These are phyloP conservation scores for Microbotryomycetes sp. DNA, from an alignment of 1,284 basidiomycete genomes.

Conservation along the genomic window DNA sequence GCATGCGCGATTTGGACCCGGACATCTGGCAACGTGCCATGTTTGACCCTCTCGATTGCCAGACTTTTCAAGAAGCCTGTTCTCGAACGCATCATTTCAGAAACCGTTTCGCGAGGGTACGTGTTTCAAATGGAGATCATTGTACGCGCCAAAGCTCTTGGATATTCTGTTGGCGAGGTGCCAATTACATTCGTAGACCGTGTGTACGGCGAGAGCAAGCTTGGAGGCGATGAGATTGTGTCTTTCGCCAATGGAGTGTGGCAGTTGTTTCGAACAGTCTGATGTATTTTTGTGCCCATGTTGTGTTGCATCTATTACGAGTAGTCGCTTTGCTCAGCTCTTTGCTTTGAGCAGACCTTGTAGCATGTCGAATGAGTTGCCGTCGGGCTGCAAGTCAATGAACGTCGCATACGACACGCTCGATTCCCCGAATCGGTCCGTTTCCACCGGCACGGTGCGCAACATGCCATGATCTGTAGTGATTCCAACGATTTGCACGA, in stretches of 20 bases:
- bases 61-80: constrained; percentile 72
- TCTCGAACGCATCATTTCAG: constrained; percentile 69
- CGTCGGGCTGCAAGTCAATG: constrained; percentile 77
- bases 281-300: constrained; percentile 21
- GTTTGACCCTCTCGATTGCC: neutral
- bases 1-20: constrained; percentile 31
- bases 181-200: constrained; percentile 91
- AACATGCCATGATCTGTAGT: constrained; percentile 80
- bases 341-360: constrained; percentile 74
- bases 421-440: constrained; percentile 35
- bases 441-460: constrained; percentile 61
- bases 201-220: constrained; percentile 84
- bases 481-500: constrained; percentile 75
- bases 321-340: constrained; percentile 30
- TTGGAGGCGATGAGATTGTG: constrained; percentile 79
- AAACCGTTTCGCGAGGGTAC: constrained; percentile 78
- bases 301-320: neutral
- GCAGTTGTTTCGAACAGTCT: constrained; percentile 64
- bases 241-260: constrained; percentile 83
- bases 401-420: constrained; percentile 32
- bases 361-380: constrained; percentile 96
- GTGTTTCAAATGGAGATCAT: constrained; percentile 98
- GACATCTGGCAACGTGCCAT: neutral
- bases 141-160: constrained; percentile 71
- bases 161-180: constrained; percentile 78